Conservation (phyloP, 305 asterid species). For the Fraxinus sp. region DNA sequence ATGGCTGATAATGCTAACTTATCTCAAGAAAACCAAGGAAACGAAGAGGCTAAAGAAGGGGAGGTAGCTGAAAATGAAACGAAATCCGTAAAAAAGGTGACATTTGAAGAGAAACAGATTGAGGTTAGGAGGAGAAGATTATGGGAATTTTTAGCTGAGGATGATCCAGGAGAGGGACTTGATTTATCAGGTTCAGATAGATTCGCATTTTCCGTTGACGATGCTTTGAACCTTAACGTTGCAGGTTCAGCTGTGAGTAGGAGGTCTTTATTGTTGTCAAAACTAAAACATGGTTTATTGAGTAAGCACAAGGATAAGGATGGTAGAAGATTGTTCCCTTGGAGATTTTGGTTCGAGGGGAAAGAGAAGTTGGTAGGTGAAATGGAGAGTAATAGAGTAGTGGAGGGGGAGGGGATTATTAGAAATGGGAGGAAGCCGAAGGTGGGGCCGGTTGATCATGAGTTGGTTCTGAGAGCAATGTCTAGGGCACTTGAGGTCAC, state of each 20-base stretch:
- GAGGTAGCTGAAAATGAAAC: conserved; percentile 44
- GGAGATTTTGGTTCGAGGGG: conserved; percentile 81
- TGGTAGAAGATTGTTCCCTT: conserved; percentile 63
- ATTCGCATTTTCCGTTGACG: conserved; percentile 92
- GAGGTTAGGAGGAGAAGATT: conserved; percentile 84
- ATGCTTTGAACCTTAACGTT: conserved; percentile 76
- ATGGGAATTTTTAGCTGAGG: conserved; percentile 93
- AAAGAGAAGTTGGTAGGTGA: conserved; percentile 55
- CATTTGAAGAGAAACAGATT: conserved; percentile 63
- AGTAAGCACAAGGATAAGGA: conserved; percentile 79
- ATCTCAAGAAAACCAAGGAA: conserved; percentile 22
- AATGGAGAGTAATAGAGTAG: conserved; percentile 41
- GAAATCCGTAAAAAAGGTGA: conserved; percentile 58
- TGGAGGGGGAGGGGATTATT: conserved; percentile 43
- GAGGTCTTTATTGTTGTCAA: conserved; percentile 76
- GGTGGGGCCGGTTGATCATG: conserved; percentile 75
- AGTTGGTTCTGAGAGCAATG: conserved; percentile 84
- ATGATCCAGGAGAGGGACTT: conserved; percentile 78
- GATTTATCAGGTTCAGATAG: conserved; percentile 99
- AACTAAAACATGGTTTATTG: conserved; percentile 78
- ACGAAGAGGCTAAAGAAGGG: conserved; percentile 32
- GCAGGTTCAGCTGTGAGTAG: conserved; percentile 80
- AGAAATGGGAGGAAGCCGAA: conserved; percentile 58
- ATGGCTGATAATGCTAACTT: conserved; percentile 31
- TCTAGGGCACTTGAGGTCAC: conserved; percentile 85